Evolutionary conservation across 2,329 filamentous ascomycete genomes (phyloP), one percentile per base, ranked within the genome.

Genomic region (Botryotinia convoluta): DNA sequence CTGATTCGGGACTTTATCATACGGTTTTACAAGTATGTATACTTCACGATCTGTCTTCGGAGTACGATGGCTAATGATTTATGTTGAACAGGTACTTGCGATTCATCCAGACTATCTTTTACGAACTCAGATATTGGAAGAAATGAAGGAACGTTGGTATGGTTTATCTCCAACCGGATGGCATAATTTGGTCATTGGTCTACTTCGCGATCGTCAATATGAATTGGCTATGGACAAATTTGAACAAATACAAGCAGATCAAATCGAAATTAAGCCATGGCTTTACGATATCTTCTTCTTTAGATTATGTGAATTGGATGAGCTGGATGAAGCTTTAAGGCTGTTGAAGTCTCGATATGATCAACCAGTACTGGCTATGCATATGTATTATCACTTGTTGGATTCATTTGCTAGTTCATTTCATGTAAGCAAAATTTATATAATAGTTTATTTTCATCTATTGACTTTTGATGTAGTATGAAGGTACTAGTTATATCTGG

Each of bases 61-160:
- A 20, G 22, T 10, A 42, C 57, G 12, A 9, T 42, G 22, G n/a
- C 51, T 70, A 69, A 57, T 51, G 35, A 71, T 29, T 48, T 20
- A 48, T n/a, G 26, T 16, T 59, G 37, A 35, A 64, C 32, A 92
- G 85, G 91, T 88, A 8, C 85, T 98, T 37, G 89, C 93, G 0
- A 88, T 96, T 14, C 96, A 98, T 80, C 93, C 95, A 0, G 93
- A 98, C 82, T 95, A 97, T 78, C 77, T 94, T 9, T 84, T 96
- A 37, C 90, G 94, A 51, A 87, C 88, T 71, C 86, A 91, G 51
- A 86, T 97, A 5, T 84, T 98, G 57, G 84, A 88, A 72, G 90
- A 91, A 72, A 94, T 96, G 92, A 89, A 89, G 78, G 86, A 89
- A 72, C 86, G 89, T 75, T 97, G 94, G 92, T 87, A 92, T 70